Percentiles rank a stretch among this genome's conserved stretches.
Conservation (phyloP, 192 early-diverging fungal genomes). For the Rhizoclosmatium globosum region DNA sequence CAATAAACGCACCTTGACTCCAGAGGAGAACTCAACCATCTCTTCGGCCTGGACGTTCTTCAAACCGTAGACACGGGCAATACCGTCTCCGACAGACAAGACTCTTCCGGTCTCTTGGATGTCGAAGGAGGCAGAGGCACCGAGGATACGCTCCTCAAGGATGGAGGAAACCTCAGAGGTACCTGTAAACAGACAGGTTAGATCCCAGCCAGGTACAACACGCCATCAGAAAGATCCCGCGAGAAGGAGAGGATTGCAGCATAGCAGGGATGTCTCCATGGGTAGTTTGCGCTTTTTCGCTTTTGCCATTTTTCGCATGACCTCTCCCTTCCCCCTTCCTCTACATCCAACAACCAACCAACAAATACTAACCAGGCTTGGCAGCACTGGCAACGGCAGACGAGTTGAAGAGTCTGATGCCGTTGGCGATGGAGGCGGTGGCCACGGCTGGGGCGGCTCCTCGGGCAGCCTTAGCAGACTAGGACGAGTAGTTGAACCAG, state of each 20-base stretch:
- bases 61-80: conserved; percentile 98
- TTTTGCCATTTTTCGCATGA: conserved; percentile 18
- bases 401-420: conserved; percentile 34
- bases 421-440: conserved; percentile 26
- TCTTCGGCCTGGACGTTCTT: conserved; percentile 99
- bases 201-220: background rate
- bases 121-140: conserved; percentile 82
- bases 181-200: conserved; percentile 35
- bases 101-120: conserved; percentile 99
- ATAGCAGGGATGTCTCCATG: background rate
- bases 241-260: background rate
- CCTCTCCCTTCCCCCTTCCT: background rate
- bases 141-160: conserved; percentile 96
- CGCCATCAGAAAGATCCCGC: background rate
- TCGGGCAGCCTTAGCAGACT: conserved; percentile 2
- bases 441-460: conserved; percentile 27
- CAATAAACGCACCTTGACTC: conserved; percentile 77
- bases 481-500: background rate
- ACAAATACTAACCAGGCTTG: conserved; percentile 31
- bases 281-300: background rate
- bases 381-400: conserved; percentile 28
- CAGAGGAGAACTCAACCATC: conserved; percentile 99
- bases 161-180: conserved; percentile 97
- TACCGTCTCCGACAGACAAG: conserved; percentile 99
- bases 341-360: too few species aligned